Evolutionary conservation across 352 stramenopile species (phyloP).

Genomic region (Albugo laibachii): DNA sequence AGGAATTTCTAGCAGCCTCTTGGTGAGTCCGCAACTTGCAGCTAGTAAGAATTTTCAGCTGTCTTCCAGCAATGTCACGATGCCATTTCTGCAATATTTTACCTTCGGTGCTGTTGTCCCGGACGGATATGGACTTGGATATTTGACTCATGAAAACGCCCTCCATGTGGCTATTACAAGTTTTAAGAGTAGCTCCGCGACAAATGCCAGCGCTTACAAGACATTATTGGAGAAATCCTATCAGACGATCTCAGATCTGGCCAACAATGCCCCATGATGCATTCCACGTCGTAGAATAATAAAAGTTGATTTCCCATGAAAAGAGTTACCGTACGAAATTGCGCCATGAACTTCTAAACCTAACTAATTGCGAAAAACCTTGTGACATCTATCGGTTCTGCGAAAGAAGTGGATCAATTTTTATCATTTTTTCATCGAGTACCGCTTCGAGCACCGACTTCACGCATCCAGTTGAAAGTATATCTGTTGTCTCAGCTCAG

Average conservation of each 20-base stretch:
- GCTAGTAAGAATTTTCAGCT: constrained; percentile 77
- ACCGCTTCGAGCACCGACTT: too few species aligned
- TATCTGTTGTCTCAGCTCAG: too few species aligned
- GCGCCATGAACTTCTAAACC: too few species aligned
- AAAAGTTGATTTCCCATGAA: too few species aligned
- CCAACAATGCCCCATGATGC: constrained; percentile 14
- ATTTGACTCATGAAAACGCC: constrained; percentile 66
- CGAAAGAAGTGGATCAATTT: too few species aligned
- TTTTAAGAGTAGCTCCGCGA: constrained; percentile 57
- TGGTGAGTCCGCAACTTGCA: constrained; percentile 51
- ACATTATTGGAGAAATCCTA: constrained; percentile 32
- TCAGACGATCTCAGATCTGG: constrained; percentile 60
- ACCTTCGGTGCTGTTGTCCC: constrained; percentile 76
- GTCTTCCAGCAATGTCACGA: constrained; percentile 83
- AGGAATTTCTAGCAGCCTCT: constrained; percentile 48
- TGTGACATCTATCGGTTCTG: too few species aligned
- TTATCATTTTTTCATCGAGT: too few species aligned
- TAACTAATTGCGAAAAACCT: too few species aligned
- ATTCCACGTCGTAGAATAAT: too few species aligned
- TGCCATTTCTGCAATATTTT: constrained; percentile 78
- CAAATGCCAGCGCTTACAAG: constrained; percentile 52
- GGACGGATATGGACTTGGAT: constrained; percentile 80
- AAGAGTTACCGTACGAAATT: too few species aligned
- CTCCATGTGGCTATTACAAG: constrained; percentile 78
- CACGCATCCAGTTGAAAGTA: too few species aligned